Base-by-base conservation (phyloP, 345 rosid genomes). In the Euphorbia pulcherrima region DNA sequence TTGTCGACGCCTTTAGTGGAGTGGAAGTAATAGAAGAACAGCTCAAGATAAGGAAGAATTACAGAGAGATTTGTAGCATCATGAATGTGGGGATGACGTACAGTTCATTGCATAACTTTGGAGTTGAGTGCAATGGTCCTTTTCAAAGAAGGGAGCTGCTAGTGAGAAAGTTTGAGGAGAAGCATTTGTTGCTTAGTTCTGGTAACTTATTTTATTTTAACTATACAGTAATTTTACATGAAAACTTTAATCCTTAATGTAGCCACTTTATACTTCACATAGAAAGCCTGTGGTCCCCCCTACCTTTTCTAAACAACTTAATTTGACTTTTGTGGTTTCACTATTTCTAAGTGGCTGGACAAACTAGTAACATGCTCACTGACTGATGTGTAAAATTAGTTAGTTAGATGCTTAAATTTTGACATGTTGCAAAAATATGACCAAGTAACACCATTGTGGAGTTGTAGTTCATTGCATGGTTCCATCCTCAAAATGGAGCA, bases 1-100 rank as follows among this genome's bases (percentile, higher is more conserved):
- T 91, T 33, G 85, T 83, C 70, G 97, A 91, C 79, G 87, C 97
- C 61, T 80, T 88, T 80, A 83, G 78, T 77, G 99, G 96, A 51
- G 97, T 91, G 55, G 90, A 88, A 79, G 85, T 88, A 62, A 89
- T 94, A 74, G 99, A 94, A 79, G 95, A 88, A 77, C 96, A 91
- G 84, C 83, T 94, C 74, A 85, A 77, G 78, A 79, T 52, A 55
- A 84, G 99, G 81, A 78, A 74, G 72, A 85, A 79, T 65, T 94
- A 94, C 80, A 85, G 80, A 73, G 96, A 94, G 77, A 87, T 87
- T 69, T 82, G 88, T 62, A 94, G 92, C 78, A 91, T 94, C 71
- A 89, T 91, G 96, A 89, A 87, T 75, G 83, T 87, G 70, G 99
- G 99, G 72, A 82, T 94, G 92, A 86, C 74, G 23, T 90, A 86